A percentile compares a stretch with the other conserved stretches of the same genome.
Conservation (phyloP, 2,329 filamentous ascomycete genomes). For the Thielaviopsis ethacetica region DNA sequence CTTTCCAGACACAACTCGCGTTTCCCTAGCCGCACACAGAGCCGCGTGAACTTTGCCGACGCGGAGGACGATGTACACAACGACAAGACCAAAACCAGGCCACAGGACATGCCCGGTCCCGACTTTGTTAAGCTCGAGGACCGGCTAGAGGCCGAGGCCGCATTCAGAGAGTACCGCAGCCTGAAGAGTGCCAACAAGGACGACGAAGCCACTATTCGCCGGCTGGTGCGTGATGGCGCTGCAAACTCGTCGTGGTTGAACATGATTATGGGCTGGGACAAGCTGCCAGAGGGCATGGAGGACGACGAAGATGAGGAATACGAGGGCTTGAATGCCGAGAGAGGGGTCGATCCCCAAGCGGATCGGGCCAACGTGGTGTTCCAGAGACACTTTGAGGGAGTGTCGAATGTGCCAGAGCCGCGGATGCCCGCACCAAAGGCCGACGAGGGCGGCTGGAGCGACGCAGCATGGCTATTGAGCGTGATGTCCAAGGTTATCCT, state of each 20-base stretch:
- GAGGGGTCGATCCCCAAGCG: conserved; percentile 17
- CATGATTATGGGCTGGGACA: conserved; percentile 39
- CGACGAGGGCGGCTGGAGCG: conserved; percentile 46
- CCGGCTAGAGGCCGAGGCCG: conserved; percentile 29
- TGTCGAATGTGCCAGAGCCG: conserved; percentile 25
- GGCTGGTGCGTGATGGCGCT: conserved; percentile 37
- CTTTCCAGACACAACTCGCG: neutral
- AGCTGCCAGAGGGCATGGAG: neutral
- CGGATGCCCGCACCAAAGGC: conserved; percentile 30
- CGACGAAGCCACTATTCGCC: conserved; percentile 42
- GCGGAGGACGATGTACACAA: neutral
- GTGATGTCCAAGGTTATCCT: conserved; percentile 47
- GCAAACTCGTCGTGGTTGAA: conserved; percentile 42
- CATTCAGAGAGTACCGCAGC: conserved; percentile 1
- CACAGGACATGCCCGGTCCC: conserved; percentile 27
- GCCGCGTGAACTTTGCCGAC: conserved; percentile 26
- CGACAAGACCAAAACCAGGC: conserved; percentile 1
- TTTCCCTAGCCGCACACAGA: conserved; percentile 30
- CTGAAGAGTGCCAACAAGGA: conserved; percentile 30
- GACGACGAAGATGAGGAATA: conserved; percentile 24
- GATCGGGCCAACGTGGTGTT: conserved; percentile 1
- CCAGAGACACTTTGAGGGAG: conserved; percentile 9
- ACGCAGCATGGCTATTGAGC: conserved; percentile 51
- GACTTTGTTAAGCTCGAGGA: conserved; percentile 49
- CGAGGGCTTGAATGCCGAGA: conserved; percentile 24